Conservation (phyloP, 768 basidiomycete species). For the Fistulinella prunicolor region DNA sequence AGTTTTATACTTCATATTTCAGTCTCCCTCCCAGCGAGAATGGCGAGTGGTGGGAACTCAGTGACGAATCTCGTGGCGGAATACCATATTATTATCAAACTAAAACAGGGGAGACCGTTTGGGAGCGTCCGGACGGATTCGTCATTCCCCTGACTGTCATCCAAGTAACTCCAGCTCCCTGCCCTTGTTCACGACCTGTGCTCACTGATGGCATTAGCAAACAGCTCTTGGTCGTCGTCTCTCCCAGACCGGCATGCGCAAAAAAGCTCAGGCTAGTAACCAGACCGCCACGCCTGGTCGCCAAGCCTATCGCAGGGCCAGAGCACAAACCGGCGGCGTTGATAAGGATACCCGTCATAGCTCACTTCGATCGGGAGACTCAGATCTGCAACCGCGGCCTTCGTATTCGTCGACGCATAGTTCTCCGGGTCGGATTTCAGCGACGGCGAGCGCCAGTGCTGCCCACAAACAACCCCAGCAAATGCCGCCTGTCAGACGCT, state of each 20-base stretch:
- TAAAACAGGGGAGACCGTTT: constrained; percentile 85
- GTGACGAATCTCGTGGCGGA: constrained; percentile 78
- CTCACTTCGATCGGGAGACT: constrained; percentile 24
- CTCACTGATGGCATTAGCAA: constrained; percentile 43
- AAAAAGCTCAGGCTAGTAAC: constrained; percentile 7
- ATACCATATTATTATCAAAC: constrained; percentile 95
- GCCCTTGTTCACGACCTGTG: background rate
- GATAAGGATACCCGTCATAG: constrained; percentile 34
- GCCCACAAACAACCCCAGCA: constrained; percentile 26
- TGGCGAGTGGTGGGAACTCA: constrained; percentile 96
- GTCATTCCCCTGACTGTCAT: constrained; percentile 89
- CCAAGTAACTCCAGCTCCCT: constrained; percentile 51
- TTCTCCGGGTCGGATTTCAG: constrained; percentile 32
- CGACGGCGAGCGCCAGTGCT: constrained; percentile 20
- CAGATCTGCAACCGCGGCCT: constrained; percentile 28
- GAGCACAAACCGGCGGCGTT: constrained; percentile 33
- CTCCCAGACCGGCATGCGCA: constrained; percentile 49
- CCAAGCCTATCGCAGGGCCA: constrained; percentile 36
- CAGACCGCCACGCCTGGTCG: constrained; percentile 25
- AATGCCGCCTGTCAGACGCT: constrained; percentile 30
- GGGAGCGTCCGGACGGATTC: constrained; percentile 87
- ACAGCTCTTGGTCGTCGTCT: constrained; percentile 69
- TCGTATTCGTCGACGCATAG: constrained; percentile 34
- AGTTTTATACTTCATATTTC: constrained; percentile 11
- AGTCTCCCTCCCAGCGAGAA: constrained; percentile 80